Evolutionary conservation across 176 grass and related monocot genomes (phyloP).

Genomic region (Eleusine coracana): DNA sequence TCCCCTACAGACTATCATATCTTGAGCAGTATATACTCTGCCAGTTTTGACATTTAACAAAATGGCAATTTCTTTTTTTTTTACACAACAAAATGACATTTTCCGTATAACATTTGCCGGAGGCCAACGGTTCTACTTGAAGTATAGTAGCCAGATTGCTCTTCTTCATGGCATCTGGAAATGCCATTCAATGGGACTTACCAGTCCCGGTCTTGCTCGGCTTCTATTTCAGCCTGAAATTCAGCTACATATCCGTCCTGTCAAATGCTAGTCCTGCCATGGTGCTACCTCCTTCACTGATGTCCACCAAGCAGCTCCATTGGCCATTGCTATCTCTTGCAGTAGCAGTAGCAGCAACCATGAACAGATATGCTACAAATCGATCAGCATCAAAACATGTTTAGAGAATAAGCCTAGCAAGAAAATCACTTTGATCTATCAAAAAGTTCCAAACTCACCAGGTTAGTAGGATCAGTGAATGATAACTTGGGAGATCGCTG

Average conservation of each 20-base stretch:
- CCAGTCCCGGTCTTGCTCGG: not conserved
- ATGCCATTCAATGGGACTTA: not conserved
- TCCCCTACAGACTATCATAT: not conserved
- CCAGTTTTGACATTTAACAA: not conserved
- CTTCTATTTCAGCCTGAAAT: not conserved
- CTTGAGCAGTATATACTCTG: not conserved
- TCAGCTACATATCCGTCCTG: not conserved
- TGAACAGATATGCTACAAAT: constrained; percentile 3
- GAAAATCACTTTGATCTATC: not conserved
- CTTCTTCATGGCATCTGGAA: not conserved
- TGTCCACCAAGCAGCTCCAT: not conserved
- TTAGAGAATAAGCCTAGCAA: not conserved
- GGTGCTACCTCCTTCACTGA: not conserved
- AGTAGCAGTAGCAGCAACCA: not conserved
- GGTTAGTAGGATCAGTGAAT: not conserved
- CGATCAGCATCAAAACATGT: not conserved
- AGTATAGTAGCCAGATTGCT: not conserved
- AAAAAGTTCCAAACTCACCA: not conserved
- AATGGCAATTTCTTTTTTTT: no score
- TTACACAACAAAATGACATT: not conserved
- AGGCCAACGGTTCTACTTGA: not conserved
- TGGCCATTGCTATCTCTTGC: not conserved
- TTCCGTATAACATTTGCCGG: constrained; percentile 5
- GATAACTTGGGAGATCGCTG: not conserved
- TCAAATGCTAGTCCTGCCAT: not conserved